Evolutionary conservation across 139 green algal genomes (phyloP).

Genomic region (Klebsormidium nitens): DNA sequence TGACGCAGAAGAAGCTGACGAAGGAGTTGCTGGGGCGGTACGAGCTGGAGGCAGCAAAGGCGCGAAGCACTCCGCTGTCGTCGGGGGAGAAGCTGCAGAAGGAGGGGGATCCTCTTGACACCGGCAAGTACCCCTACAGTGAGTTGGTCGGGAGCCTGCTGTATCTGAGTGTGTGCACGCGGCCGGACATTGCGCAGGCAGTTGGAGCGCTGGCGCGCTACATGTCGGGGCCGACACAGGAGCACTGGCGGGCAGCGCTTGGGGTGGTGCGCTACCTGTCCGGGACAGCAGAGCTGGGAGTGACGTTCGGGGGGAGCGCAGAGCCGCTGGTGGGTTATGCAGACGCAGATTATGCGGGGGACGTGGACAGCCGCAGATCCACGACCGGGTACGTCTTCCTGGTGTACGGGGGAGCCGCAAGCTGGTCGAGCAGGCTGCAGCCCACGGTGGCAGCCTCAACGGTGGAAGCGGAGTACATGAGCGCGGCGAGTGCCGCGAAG

Average conservation of each 20-base stretch:
- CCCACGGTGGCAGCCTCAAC: conserved; percentile 49
- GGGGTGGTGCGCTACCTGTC: no score
- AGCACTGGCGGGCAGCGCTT: conserved; percentile 44
- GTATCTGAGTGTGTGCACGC: no score
- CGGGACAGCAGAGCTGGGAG: no score
- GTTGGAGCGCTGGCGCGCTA: conserved; percentile 37
- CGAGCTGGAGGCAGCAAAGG: no score
- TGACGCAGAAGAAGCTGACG: no score
- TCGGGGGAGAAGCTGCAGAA: no score
- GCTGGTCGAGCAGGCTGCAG: conserved; percentile 47
- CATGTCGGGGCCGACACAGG: conserved; percentile 34
- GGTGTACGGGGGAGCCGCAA: conserved; percentile 35
- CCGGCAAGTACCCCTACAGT: no score
- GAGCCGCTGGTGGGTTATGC: conserved; percentile 45
- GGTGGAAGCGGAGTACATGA: conserved; percentile 51
- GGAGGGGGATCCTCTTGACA: no score
- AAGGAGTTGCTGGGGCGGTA: no score
- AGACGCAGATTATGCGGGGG: conserved; percentile 46
- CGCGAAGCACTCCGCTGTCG: no score
- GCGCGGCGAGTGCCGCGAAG: conserved; percentile 38
- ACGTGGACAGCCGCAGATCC: conserved; percentile 31
- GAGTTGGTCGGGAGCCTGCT: no score
- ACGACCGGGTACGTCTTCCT: conserved; percentile 49
- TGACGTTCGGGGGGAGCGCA: background rate
- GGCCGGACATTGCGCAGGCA: no score